These are phyloP conservation scores for Plasmodiophora brassicae DNA, from an alignment of 208 protist species.

Conservation along the genomic window DNA sequence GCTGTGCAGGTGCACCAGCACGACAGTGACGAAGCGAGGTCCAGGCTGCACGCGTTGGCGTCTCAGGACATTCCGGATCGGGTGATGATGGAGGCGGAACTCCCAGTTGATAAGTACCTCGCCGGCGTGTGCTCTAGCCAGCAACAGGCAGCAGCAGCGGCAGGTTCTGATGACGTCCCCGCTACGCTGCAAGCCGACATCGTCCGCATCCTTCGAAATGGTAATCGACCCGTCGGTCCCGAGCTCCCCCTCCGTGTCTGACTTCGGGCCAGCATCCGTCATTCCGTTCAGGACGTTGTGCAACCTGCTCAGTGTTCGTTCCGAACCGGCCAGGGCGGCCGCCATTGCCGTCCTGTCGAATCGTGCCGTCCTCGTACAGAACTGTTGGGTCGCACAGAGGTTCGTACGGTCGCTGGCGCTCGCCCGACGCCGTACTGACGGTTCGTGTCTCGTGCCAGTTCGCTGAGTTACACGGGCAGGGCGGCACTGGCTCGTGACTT, in stretches of 20 bases:
- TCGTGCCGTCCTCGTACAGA: neutral
- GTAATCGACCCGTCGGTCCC: neutral
- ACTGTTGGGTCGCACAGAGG: constrained; percentile 8
- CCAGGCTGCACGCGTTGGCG: neutral
- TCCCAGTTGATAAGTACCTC: neutral
- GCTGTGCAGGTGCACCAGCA: neutral
- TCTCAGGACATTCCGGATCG: neutral
- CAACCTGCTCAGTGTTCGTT: neutral
- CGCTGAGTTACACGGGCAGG: neutral
- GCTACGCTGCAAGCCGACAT: neutral
- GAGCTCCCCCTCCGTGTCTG: neutral
- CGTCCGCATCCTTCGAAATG: neutral
- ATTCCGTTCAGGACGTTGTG: neutral
- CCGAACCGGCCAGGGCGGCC: neutral
- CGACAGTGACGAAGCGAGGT: neutral
- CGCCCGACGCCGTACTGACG: neutral
- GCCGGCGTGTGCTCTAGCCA: neutral
- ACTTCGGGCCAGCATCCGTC: neutral
- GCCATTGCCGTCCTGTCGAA: neutral
- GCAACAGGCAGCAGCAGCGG: neutral
- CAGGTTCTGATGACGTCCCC: neutral
- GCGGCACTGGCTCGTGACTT: neutral
- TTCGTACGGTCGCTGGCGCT: neutral
- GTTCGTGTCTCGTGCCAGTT: neutral
- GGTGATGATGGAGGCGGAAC: neutral